These are phyloP conservation scores for Nitzschia sp. DNA, from an alignment of 108 stramenopile genomes.

Conservation along the genomic window DNA sequence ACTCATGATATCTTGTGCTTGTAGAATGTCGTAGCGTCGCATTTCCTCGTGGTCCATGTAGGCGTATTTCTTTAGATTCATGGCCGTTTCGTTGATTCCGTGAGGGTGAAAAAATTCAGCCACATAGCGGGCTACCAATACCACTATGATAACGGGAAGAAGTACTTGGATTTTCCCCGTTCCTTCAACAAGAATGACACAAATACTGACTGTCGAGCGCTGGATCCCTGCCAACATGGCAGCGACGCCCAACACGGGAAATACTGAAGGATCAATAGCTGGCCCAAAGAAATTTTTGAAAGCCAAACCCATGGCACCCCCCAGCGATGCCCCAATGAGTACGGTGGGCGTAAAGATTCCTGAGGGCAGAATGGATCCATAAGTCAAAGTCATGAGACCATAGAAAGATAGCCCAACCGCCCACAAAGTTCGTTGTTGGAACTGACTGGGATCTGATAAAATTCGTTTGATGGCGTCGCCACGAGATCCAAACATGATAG, in stretches of 20 bases:
- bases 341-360: slow-evolving; percentile 67
- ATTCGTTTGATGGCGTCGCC: slow-evolving; percentile 55
- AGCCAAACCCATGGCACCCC: slow-evolving; percentile 47
- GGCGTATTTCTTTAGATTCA: slow-evolving; percentile 43
- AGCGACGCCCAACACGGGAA: slow-evolving; percentile 62
- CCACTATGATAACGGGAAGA: slow-evolving; percentile 57
- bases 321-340: slow-evolving; percentile 49
- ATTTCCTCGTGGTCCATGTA: slow-evolving; percentile 47
- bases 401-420: slow-evolving; percentile 46
- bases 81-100: slow-evolving; percentile 47
- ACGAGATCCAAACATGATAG: slow-evolving; percentile 53
- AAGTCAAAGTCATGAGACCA: slow-evolving; percentile 45
- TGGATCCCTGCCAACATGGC: slow-evolving; percentile 64
- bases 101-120: slow-evolving; percentile 23
- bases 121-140: slow-evolving; percentile 44
- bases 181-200: slow-evolving; percentile 70
- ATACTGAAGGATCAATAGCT: slow-evolving; percentile 35
- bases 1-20: slow-evolving; percentile 61
- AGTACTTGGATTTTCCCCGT: slow-evolving; percentile 60
- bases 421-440: slow-evolving; percentile 37
- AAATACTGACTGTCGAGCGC: slow-evolving; percentile 54
- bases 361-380: slow-evolving; percentile 43
- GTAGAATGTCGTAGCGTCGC: slow-evolving; percentile 28
- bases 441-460: slow-evolving; percentile 46
- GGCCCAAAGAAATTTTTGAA: slow-evolving; percentile 33